These are phyloP conservation scores for Vaccinium macrocarpon DNA, from an alignment of 148 eudicot species.

Conservation along the genomic window DNA sequence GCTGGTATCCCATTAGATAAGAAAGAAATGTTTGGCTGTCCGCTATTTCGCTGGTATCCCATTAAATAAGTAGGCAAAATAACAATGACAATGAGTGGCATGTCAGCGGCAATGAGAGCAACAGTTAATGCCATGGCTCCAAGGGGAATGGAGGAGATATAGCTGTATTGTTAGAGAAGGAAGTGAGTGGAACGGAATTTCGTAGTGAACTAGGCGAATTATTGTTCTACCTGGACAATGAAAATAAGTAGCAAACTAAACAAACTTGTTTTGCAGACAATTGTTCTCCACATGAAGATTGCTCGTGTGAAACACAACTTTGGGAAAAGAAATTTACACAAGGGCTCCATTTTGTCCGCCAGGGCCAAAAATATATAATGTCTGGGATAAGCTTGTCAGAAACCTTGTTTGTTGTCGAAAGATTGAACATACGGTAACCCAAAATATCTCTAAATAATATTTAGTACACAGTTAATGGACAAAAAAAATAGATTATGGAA, in stretches of 20 bases:
- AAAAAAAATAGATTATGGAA: not conserved
- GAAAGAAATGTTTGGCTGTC: conserved; percentile 3
- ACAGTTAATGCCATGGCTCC: not conserved
- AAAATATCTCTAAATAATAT: not conserved
- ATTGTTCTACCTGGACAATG: not conserved
- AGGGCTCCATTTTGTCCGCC: conserved; percentile 5
- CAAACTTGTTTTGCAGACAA: not conserved
- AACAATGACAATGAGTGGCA: not conserved
- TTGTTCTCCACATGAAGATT: not conserved
- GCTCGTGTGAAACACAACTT: not conserved
- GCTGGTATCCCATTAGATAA: not conserved
- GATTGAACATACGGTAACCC: not conserved
- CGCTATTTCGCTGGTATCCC: not conserved
- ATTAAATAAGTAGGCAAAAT: not conserved
- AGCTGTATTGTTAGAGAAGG: not conserved
- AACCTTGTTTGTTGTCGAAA: not conserved
- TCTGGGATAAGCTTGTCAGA: not conserved
- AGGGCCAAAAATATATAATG: not conserved
- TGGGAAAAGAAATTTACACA: not conserved
- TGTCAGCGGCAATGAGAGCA: not conserved
- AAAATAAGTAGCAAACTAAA: not conserved
- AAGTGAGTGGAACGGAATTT: not conserved
- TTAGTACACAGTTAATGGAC: not conserved
- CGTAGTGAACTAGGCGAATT: not conserved
- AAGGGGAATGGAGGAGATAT: not conserved